phyloP scores from a whole-genome alignment of 768 basidiomycete species.

The Russula virescens region DNA sequence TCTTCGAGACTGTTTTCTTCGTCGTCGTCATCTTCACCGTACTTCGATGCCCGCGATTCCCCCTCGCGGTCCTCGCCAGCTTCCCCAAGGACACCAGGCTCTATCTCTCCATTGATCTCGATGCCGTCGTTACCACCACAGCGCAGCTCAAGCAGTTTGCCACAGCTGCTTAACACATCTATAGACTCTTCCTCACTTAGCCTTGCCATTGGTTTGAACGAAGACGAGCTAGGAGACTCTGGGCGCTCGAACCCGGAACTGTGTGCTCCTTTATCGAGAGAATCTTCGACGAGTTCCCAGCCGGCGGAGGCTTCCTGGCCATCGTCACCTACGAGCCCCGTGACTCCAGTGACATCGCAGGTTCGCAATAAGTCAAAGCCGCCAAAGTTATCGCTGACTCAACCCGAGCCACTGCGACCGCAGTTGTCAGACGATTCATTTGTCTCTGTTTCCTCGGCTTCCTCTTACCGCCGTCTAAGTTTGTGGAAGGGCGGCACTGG shows the following conservation, averaged over 20 bases:
- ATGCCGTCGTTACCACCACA: slow-evolving; percentile 46
- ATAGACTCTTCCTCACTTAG: slow-evolving; percentile 54
- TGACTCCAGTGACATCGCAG: slow-evolving; percentile 14
- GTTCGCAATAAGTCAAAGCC: slow-evolving; percentile 1
- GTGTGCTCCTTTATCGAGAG: background rate
- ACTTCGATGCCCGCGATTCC: slow-evolving; percentile 36
- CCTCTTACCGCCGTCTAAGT: slow-evolving; percentile 36
- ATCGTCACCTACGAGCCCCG: slow-evolving; percentile 4
- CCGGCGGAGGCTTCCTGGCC: background rate
- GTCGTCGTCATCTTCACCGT: slow-evolving; percentile 31
- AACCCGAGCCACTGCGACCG: slow-evolving; percentile 16
- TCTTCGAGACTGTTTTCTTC: slow-evolving; percentile 30
- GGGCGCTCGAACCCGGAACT: background rate
- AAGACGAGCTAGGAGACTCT: slow-evolving; percentile 29
- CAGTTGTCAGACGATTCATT: slow-evolving; percentile 28
- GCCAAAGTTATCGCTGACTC: slow-evolving; percentile 15
- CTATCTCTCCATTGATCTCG: slow-evolving; percentile 31
- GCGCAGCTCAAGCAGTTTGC: slow-evolving; percentile 41
- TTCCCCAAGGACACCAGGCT: slow-evolving; percentile 21
- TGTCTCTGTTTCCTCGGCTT: slow-evolving; percentile 41
- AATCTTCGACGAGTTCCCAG: slow-evolving; percentile 1
- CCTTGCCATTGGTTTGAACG: slow-evolving; percentile 12
- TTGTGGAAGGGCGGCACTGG: slow-evolving; percentile 34
- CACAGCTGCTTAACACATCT: slow-evolving; percentile 55
- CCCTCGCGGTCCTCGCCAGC: slow-evolving; percentile 12